Base-by-base conservation (phyloP, 306 rosid species). In the Acacia confusa region DNA sequence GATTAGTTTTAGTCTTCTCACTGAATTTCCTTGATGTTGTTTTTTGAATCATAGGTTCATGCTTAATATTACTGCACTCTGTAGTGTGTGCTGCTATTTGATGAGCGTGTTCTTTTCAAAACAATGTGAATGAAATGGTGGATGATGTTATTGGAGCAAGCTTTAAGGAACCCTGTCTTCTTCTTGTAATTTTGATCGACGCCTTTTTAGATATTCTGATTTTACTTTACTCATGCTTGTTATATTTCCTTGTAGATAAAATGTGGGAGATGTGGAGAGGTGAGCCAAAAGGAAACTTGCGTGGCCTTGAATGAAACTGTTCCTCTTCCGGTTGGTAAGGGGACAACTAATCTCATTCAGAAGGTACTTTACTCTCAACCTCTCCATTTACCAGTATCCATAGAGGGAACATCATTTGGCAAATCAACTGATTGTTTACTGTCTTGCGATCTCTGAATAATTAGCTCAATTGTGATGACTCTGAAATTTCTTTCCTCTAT, bases 201-300 rank as follows among this genome's bases (percentile, higher is more conserved):
- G 11, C 1, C 64, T 11, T 14, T 22, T 22, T 25, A 15, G n/a
- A 74, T 16, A 24, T 38, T 34, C 36, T 55, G 34, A 57, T 30
- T 55, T 34, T 48, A 3, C 61, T 6, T 24, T 61, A 3, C 17
- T 47, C 45, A 9, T 34, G 69, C 58, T 9, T 22, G 9, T 25
- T 57, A 17, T 83, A 1, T 52, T 61, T 36, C 30, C 12, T 12
- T 63, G 76, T 74, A 91, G 99, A 1, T 95, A 85, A 93, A 89
- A 87, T 95, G 99, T 61, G 97, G 88, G 45, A 89, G 89, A 27
- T 95, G 99, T 38, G 97, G 97, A 50, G 99, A 95, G 84, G 53
- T 91, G 71, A 95, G 89, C 89, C 90, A 86, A 67, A 95, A 77
- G 67, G 99, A 95, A 84, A 95, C 97, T 15, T 88, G 92, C 67